These are phyloP conservation scores for Xylariaceae sp. DNA, from an alignment of 2,329 filamentous ascomycete species.

Conservation along the genomic window DNA sequence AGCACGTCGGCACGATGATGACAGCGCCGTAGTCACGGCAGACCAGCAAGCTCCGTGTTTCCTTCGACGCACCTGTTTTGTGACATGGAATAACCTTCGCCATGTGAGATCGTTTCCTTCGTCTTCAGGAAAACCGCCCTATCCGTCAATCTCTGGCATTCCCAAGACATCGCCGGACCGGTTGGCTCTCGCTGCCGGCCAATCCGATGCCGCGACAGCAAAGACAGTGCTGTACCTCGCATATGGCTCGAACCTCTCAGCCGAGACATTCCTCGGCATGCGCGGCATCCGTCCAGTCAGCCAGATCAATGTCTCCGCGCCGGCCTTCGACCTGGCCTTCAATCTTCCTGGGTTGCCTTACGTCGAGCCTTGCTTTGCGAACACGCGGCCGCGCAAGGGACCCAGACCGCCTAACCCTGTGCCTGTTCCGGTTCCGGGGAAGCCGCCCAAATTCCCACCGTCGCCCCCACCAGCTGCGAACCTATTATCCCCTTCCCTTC, in stretches of 20 bases:
- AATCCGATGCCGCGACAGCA: slow-evolving; percentile 16
- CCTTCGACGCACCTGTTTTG: too few relatives aligned
- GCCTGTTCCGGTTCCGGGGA: too few relatives aligned
- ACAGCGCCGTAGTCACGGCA: too few relatives aligned
- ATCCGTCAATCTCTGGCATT: slow-evolving; percentile 30
- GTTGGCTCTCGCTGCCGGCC: slow-evolving; percentile 30
- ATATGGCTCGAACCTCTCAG: slow-evolving; percentile 85
- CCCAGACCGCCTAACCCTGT: too few relatives aligned
- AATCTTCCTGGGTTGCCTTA: slow-evolving; percentile 84
- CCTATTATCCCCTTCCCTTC: slow-evolving; percentile 22
- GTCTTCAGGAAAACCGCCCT: too few relatives aligned
- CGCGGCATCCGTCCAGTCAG: slow-evolving; percentile 79
- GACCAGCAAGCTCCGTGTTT: too few relatives aligned
- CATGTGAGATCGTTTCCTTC: too few relatives aligned
- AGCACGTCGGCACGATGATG: too few relatives aligned
- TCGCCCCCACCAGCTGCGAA: slow-evolving; percentile 26
- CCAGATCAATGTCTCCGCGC: slow-evolving; percentile 74
- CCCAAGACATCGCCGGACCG: slow-evolving; percentile 35
- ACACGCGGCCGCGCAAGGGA: slow-evolving; percentile 62
- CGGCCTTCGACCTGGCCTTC: slow-evolving; percentile 72
- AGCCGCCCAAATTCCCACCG: too few relatives aligned
- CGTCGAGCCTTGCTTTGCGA: slow-evolving; percentile 86
- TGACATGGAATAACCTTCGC: too few relatives aligned
- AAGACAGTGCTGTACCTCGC: slow-evolving; percentile 71
- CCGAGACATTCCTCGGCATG: slow-evolving; percentile 70